Base-by-base conservation (phyloP, 2,329 filamentous ascomycete species). In the Aspergillus novofumigatus region DNA sequence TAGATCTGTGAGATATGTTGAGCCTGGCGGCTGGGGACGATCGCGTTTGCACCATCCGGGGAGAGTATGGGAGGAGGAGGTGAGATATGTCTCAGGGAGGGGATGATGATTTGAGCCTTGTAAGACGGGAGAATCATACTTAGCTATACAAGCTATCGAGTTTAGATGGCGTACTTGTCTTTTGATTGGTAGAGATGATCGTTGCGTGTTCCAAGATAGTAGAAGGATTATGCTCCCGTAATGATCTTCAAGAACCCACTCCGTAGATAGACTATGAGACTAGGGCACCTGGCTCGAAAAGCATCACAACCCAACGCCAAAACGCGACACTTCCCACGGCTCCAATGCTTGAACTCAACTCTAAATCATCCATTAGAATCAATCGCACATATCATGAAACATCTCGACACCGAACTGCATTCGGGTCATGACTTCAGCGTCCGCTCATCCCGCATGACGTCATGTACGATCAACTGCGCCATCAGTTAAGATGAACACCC, bases 381-480 rank as follows among this genome's bases (percentile, higher is more conserved):
- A 35, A 54, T 57, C 55, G 51, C 25, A 42, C 45, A 51, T 53
- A 48, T 52, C 17, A 20, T 53, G 23, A 5, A 38, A 9, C n/a
- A 45, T 14, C 44, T 47, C 9, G 14, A 14, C 21, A 53, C 55
- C 35, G 42, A 56, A 56, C 59, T 60, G 60, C 57, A 65, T 65
- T 57, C 59, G 62, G 62, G 60, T 57, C 53, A 68, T 67, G 66
- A 67, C 59, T 62, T 67, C 65, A 69, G 49, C 58, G 62, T 68
- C 65, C 64, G 61, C 52, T 25, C 49, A 32, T 65, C 61, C 61
- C 65, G 65, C 65, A 65, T 72, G 69, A 72, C 69, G 69, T 72
- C 67, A 70, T 58, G 50, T 10, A 38, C 23, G 55, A 62, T 53
- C 56, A 58, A 60, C 55, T 59, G 58, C 62, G 60, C 61, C 52